These are phyloP conservation scores for Candida berthetii DNA, from an alignment of 805 yeast genomes.

Conservation along the genomic window DNA sequence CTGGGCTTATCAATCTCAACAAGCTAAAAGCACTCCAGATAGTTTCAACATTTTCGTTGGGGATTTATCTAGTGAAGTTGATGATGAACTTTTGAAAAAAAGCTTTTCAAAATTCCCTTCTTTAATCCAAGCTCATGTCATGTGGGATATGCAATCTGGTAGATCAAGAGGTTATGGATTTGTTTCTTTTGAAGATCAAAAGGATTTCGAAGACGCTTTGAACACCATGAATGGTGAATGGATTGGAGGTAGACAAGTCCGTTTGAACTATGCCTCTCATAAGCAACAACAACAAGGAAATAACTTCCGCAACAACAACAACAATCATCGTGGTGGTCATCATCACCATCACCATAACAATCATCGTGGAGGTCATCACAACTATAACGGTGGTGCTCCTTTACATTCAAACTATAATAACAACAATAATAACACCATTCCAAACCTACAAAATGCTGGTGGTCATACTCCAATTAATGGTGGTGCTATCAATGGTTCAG, in stretches of 20 bases:
- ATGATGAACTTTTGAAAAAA: conserved; percentile 61
- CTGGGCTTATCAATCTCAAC: conserved; percentile 83
- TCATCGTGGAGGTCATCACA: conserved; percentile 4
- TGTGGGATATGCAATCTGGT: conserved; percentile 97
- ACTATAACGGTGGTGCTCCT: neutral
- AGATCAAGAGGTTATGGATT: conserved; percentile 91
- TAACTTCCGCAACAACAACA: conserved; percentile 6
- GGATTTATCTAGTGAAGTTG: conserved; percentile 75
- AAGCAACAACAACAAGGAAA: conserved; percentile 33
- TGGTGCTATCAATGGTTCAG: neutral
- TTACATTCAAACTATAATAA: neutral
- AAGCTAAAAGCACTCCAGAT: conserved; percentile 45
- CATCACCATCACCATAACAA: conserved; percentile 12
- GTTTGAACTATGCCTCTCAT: conserved; percentile 88
- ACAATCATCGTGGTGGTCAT: conserved; percentile 4
- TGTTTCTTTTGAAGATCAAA: conserved; percentile 61
- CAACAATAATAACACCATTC: conserved; percentile 3
- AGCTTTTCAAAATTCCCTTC: conserved; percentile 55
- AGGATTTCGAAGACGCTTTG: conserved; percentile 72
- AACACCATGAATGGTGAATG: conserved; percentile 67
- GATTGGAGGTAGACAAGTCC: conserved; percentile 68
- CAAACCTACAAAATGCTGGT: conserved; percentile 1
- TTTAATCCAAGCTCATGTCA: conserved; percentile 78
- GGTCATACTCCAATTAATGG: neutral
- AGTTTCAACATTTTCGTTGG: conserved; percentile 78